Evolutionary conservation across 1,284 basidiomycete species (phyloP), one percentile per base, ranked within the genome.

Genomic region (Vanrija humicola): DNA sequence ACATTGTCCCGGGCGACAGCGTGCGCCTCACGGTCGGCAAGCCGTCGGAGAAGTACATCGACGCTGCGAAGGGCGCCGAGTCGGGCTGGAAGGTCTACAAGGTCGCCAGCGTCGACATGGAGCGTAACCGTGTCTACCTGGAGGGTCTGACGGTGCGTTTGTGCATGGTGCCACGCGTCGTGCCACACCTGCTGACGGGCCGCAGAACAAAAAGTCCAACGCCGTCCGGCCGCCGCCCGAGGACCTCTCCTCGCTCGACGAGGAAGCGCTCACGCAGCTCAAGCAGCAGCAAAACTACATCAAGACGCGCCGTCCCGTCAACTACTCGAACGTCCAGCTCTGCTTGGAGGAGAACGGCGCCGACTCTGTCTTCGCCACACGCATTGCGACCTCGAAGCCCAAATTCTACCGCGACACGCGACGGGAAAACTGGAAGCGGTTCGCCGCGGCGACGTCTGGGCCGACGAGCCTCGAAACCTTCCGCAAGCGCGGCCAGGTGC

Each of bases 251-350:
- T 23, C 21, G 19, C 50, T 69, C 38, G 19, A 23, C 10, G 61
- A 63, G 14, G 61, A 64, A 6, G 46, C 61, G 18, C 55, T 66
- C 51, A 54, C 59, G 38, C 46, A 54, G 49, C 71, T 56, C 46
- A 56, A 56, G 7, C 53, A 62, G 38, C 67, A 74, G 58, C 62
- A 61, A 23, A 67, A 68, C 53, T 65, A 55, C 18, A 39, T 66
- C 38, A 46, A 54, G 40, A 56, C 58, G 26, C 59, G 63, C 50
- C 62, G 70, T 38, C 68, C 72, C 2, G 65, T 76, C 6, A 69
- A 75, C 52, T 76, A 76, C 56, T 68, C 65, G 29, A 75, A 75
- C 45, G 70, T 76, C 4, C 72, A 75, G 61, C 63, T 76, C 2
- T 75, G 71, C 48, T 59, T 74, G 12, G 65, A 70, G 48, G 67